A percentile compares a stretch with the other conserved stretches of the same genome.
These are phyloP conservation scores for Xylaria bambusicola DNA, from an alignment of 495 filamentous ascomycete genomes.

Conservation along the genomic window DNA sequence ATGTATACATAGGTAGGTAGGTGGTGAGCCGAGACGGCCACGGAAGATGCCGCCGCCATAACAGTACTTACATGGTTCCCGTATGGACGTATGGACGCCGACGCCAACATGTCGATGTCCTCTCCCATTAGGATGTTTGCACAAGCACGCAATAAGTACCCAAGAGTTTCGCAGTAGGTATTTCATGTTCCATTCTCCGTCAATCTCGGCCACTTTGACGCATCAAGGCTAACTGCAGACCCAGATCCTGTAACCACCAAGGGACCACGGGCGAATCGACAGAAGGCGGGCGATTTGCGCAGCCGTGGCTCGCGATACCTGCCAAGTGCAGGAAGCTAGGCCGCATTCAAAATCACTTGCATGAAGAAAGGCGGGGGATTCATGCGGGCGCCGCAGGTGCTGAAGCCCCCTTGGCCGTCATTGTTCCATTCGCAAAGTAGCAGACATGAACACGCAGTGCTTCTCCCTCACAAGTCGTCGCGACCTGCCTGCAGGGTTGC, in stretches of 20 bases:
- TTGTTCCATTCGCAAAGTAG: constrained; percentile 9
- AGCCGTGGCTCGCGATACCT: constrained; percentile 7
- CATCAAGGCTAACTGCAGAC: constrained; percentile 15
- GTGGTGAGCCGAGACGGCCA: neutral
- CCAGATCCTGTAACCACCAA: constrained; percentile 11
- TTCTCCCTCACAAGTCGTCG: constrained; percentile 11
- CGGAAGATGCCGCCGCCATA: constrained; percentile 12
- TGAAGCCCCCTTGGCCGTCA: constrained; percentile 10
- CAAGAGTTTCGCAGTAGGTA: constrained; percentile 4
- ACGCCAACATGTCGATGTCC: neutral
- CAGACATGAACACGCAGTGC: constrained; percentile 11
- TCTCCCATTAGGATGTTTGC: neutral
- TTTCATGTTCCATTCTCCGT: neutral
- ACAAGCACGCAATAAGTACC: neutral
- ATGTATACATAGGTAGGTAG: no score
- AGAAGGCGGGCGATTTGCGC: constrained; percentile 4
- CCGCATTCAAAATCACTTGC: constrained; percentile 17
- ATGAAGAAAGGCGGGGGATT: constrained; percentile 20
- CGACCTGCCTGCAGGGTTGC: constrained; percentile 10
- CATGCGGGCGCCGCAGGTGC: constrained; percentile 16
- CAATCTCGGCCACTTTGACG: constrained; percentile 1
- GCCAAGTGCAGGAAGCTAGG: constrained; percentile 19
- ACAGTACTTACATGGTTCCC: neutral
- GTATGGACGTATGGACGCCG: neutral
- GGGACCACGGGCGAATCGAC: constrained; percentile 1